Percentiles rank a stretch among this genome's conserved stretches.
Evolutionary conservation across 306 rosid genomes (phyloP).

Genomic region (Crataegus laevigata): DNA sequence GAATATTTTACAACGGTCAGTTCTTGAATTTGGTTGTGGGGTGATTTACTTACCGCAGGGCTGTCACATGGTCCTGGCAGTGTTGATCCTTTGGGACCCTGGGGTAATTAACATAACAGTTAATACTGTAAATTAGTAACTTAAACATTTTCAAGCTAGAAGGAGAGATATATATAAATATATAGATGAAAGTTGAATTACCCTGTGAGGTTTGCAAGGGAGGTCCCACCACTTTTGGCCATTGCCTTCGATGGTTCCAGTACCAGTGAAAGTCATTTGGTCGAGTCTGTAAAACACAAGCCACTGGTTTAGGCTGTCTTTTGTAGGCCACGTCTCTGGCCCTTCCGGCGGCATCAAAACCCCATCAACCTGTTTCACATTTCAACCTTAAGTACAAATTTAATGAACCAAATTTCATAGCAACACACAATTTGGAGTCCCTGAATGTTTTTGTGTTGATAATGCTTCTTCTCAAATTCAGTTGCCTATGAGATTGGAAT

Average conservation of each 20-base stretch:
- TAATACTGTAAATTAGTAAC: conserved; percentile 2
- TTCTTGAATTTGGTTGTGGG: background rate
- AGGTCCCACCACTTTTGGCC: conserved; percentile 97
- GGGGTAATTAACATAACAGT: conserved; percentile 9
- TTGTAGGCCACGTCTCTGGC: conserved; percentile 73
- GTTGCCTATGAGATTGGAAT: too few relatives aligned
- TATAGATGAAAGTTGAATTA: conserved; percentile 12
- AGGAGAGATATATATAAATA: background rate
- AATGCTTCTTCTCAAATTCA: background rate
- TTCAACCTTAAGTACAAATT: background rate
- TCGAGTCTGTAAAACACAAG: conserved; percentile 78
- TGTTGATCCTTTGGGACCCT: conserved; percentile 68
- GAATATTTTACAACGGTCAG: background rate
- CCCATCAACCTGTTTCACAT: conserved; percentile 68
- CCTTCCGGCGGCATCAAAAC: conserved; percentile 88
- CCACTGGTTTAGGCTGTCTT: conserved; percentile 73
- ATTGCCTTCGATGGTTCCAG: conserved; percentile 89
- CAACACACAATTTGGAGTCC: background rate
- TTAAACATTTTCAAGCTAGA: background rate
- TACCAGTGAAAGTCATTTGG: conserved; percentile 74
- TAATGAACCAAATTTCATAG: background rate
- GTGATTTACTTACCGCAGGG: conserved; percentile 64
- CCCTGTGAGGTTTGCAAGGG: conserved; percentile 98
- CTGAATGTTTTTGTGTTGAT: too few relatives aligned
- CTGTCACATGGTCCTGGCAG: conserved; percentile 78